Percentiles rank a stretch among this genome's conserved stretches.
Evolutionary conservation across 305 asterid species (phyloP).

Genomic region (Rubia balearica): DNA sequence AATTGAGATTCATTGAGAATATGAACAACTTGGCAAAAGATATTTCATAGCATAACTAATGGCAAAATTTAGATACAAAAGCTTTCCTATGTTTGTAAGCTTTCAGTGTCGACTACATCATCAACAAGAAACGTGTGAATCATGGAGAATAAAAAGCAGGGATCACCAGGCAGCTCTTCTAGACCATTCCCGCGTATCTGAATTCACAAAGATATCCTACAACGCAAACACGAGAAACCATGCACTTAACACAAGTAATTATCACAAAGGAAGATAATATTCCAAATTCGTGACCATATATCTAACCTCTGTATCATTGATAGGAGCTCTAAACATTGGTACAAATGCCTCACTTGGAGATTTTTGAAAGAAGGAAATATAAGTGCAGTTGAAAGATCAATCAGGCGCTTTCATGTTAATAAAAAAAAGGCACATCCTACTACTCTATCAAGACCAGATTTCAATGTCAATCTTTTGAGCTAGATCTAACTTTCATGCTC

Average conservation of each 20-base stretch:
- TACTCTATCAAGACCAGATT: too few species aligned
- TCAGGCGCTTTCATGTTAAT: neutral
- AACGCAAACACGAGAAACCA: conserved; percentile 19
- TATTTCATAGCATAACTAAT: too few species aligned
- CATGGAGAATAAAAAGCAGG: too few species aligned
- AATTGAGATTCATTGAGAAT: too few species aligned
- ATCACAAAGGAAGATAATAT: neutral
- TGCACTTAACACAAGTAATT: conserved; percentile 16
- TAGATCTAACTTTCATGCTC: too few species aligned
- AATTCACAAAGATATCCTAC: conserved; percentile 72
- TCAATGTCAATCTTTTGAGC: too few species aligned
- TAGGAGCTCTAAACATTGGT: conserved; percentile 53
- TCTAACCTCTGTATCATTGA: conserved; percentile 62
- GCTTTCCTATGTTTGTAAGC: too few species aligned
- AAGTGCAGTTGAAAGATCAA: neutral
- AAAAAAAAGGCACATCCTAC: too few species aligned
- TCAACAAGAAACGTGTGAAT: too few species aligned
- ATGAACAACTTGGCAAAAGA: too few species aligned
- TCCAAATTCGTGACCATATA: conserved; percentile 6
- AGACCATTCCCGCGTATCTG: conserved; percentile 33
- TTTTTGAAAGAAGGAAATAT: conserved; percentile 33
- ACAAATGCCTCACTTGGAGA: conserved; percentile 34
- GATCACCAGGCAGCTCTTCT: conserved; percentile 32
- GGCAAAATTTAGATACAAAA: too few species aligned
- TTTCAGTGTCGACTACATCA: too few species aligned